Evolutionary conservation across 805 yeast genomes (phyloP), one percentile per base, ranked within the genome.

Genomic region (Hanseniaspora lindneri): DNA sequence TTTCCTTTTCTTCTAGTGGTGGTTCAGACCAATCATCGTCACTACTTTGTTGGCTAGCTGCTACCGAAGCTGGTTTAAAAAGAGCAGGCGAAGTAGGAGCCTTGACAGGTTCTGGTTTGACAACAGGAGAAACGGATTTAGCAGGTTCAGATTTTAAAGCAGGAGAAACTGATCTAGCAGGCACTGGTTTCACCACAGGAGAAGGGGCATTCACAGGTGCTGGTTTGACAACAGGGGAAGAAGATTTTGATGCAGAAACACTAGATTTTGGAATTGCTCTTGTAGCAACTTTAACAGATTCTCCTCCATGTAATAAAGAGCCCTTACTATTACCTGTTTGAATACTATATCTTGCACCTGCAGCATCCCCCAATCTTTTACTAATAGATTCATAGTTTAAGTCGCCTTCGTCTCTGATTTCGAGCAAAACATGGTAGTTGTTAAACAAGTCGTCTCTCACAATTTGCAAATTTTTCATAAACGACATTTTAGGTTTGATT

Each of bases 401-500:
- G 63, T 92, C 98, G 59, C 87, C 95, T 37, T 75, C 70, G 60
- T 85, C 94, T 66, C 97, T 79, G n/a, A 97, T 97, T 42, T 96
- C 87, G 55, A 92, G 79, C 66, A 92, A 96, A 48, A 92, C 88
- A 62, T 92, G 98, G 66, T 89, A 92, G 41, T 95, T 94, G 55
- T 72, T 72, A 58, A 83, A 71, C 19, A 77, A 69, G 51, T 72
- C 77, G 42, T 61, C 61, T 24, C 87, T 76, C 19, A 83, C 83
- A 35, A 79, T 83, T 35, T 84, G 86, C 55, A 82, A 79, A 63
- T 83, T 83, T 52, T 77, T 67, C 24, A 89, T 87, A 65, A 79
- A 83, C 1, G 87, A 79, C 40, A 84, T 74, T 57, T 86, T 75
- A 24, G 80, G 71, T 60, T 79, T 82, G 60, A 70, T 72, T 54